Conservation (phyloP, 129 eudicot species). For the Apium graveolens region DNA sequence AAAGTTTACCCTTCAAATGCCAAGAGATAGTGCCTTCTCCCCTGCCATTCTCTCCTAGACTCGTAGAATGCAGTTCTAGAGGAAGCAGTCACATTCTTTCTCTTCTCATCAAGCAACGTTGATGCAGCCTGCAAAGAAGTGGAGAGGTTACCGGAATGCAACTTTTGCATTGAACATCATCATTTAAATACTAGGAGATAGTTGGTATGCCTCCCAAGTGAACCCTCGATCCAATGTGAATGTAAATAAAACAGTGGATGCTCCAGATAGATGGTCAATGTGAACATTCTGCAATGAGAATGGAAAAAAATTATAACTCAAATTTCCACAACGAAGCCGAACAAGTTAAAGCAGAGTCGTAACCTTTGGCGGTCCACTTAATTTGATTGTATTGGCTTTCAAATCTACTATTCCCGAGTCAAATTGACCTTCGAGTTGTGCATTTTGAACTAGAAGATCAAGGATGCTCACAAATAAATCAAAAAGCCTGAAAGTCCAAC, state of each 20-base stretch:
- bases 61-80: conserved; percentile 73
- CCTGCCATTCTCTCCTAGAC: conserved; percentile 96
- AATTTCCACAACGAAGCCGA: neutral
- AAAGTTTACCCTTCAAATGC: conserved; percentile 75
- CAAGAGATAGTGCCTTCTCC: conserved; percentile 76
- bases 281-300: conserved; percentile 69
- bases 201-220: conserved; percentile 75
- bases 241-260: conserved; percentile 79
- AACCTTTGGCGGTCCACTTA: conserved; percentile 86
- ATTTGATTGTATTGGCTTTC: conserved; percentile 73
- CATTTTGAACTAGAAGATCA: conserved; percentile 76
- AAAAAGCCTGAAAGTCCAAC: conserved; percentile 57
- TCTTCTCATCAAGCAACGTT: conserved; percentile 71
- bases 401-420: conserved; percentile 94
- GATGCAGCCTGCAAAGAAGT: conserved; percentile 58
- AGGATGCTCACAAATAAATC: conserved; percentile 84
- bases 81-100: conserved; percentile 54
- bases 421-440: conserved; percentile 80
- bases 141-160: conserved; percentile 7
- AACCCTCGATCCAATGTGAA: conserved; percentile 88
- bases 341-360: conserved; percentile 9
- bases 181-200: neutral
- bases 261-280: conserved; percentile 86
- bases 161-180: neutral
- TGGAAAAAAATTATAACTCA: neutral